phyloP scores from a whole-genome alignment of 1,284 basidiomycete genomes.

The Ustilago nuda region DNA sequence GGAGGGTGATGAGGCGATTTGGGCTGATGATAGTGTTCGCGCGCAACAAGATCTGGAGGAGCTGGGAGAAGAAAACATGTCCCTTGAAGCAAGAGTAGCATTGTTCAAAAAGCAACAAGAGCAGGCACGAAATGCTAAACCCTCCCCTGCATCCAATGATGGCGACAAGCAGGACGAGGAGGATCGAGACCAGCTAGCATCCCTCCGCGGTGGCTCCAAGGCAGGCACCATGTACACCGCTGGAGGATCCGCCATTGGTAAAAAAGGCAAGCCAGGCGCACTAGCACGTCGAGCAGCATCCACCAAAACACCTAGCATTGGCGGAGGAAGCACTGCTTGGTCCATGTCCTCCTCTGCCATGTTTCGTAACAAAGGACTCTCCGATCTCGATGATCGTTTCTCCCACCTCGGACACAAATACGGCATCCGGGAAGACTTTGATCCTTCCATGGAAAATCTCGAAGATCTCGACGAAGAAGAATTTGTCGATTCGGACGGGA shows the following conservation, averaged over 20 bases:
- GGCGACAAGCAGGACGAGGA: slow-evolving; percentile 44
- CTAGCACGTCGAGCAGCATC: slow-evolving; percentile 61
- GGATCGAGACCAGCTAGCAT: slow-evolving; percentile 54
- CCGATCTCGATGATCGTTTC: slow-evolving; percentile 90
- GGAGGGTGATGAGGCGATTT: slow-evolving; percentile 64
- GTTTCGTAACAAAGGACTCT: slow-evolving; percentile 89
- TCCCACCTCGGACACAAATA: slow-evolving; percentile 78
- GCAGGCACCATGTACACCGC: slow-evolving; percentile 45
- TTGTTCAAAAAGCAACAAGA: slow-evolving; percentile 64
- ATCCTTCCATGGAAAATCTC: slow-evolving; percentile 79
- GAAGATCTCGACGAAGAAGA: slow-evolving; percentile 70
- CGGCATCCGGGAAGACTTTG: slow-evolving; percentile 69
- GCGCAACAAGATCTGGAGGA: slow-evolving; percentile 48
- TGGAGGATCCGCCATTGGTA: slow-evolving; percentile 54
- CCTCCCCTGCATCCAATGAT: slow-evolving; percentile 9
- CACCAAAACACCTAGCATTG: slow-evolving; percentile 56
- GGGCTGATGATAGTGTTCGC: slow-evolving; percentile 50
- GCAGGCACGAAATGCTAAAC: slow-evolving; percentile 25
- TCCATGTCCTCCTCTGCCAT: slow-evolving; percentile 94
- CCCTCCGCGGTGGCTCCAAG: slow-evolving; percentile 33
- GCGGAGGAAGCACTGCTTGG: slow-evolving; percentile 64
- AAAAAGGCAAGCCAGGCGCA: slow-evolving; percentile 59
- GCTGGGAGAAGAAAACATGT: slow-evolving; percentile 51
- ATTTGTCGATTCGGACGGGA: slow-evolving; percentile 57
- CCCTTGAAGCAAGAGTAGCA: slow-evolving; percentile 62